A percentile compares a stretch with the other conserved stretches of the same genome.
These are phyloP conservation scores for Candida sanyaensis DNA, from an alignment of 1,139 yeast species.

Conservation along the genomic window DNA sequence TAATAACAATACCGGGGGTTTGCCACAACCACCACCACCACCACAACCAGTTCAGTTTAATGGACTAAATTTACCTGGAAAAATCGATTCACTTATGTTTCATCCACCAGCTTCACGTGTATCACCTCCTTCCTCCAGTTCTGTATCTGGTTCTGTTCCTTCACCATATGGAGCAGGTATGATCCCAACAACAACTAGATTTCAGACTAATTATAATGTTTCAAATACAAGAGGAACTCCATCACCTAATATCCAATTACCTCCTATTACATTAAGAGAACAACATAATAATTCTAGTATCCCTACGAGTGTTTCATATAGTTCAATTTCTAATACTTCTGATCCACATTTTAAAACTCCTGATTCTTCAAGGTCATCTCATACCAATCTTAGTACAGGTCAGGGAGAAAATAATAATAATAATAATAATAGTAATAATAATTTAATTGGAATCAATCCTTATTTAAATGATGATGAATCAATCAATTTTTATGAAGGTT, in stretches of 20 bases:
- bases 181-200: slow-evolving; percentile 2
- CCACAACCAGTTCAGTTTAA: slow-evolving; percentile 8
- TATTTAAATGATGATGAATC: slow-evolving; percentile 24
- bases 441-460: slow-evolving; percentile 24
- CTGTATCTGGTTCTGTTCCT: too few species aligned
- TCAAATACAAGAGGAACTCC: slow-evolving; percentile 11
- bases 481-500: slow-evolving; percentile 45
- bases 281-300: not conserved
- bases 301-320: not conserved
- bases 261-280: slow-evolving; percentile 14
- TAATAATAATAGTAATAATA: too few species aligned
- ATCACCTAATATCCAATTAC: slow-evolving; percentile 14
- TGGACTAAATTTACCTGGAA: slow-evolving; percentile 3
- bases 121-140: too few species aligned
- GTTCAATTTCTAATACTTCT: not conserved
- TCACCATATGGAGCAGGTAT: not conserved
- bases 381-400: not conserved
- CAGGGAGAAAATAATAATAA: not conserved
- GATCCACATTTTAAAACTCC: slow-evolving; percentile 1
- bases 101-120: too few species aligned
- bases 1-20: too few species aligned
- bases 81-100: not conserved
- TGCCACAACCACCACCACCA: slow-evolving; percentile 3
- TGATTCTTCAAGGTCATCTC: not conserved
- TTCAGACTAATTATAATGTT: slow-evolving; percentile 11